Evolutionary conservation across 2,329 filamentous ascomycete species (phyloP).

Genomic region (Stachybotrys elegans): DNA sequence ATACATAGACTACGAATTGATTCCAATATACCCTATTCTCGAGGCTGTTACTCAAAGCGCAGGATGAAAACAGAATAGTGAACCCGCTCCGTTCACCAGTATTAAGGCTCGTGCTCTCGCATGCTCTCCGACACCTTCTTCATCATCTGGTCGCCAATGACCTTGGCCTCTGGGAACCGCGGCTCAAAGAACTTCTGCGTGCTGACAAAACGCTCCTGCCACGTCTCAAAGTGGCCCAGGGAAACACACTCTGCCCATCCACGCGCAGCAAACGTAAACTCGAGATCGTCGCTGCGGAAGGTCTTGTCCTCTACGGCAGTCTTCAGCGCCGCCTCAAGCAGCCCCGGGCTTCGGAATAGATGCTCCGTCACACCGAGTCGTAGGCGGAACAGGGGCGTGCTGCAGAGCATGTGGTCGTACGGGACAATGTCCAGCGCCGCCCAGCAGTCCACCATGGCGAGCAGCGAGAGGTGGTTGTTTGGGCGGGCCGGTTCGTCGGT

Average conservation of each 20-base stretch:
- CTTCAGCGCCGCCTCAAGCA: conserved; percentile 79
- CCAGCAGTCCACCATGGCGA: conserved; percentile 99
- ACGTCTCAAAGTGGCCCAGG: conserved; percentile 88
- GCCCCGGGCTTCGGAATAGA: conserved; percentile 74
- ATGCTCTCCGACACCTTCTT: conserved; percentile 87
- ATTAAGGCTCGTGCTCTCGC: no score
- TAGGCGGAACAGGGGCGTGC: conserved; percentile 91
- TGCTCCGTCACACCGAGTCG: conserved; percentile 98
- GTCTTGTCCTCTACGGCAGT: conserved; percentile 86
- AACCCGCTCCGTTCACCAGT: no score
- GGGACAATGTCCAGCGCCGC: conserved; percentile 88
- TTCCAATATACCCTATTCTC: no score
- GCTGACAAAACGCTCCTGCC: conserved; percentile 82
- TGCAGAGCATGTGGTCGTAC: conserved; percentile 99
- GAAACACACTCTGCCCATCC: conserved; percentile 94
- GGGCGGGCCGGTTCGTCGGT: conserved; percentile 55
- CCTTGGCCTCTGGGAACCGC: conserved; percentile 79
- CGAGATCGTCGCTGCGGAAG: conserved; percentile 91
- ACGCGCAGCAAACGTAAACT: conserved; percentile 94
- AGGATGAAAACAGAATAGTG: no score
- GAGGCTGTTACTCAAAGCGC: no score
- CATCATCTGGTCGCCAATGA: conserved; percentile 94
- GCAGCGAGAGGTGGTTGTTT: conserved; percentile 89
- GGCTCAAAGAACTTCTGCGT: conserved; percentile 92
- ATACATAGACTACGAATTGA: no score